Evolutionary conservation across 106 monocot genomes (phyloP).

Genomic region (Gastrodia elata): DNA sequence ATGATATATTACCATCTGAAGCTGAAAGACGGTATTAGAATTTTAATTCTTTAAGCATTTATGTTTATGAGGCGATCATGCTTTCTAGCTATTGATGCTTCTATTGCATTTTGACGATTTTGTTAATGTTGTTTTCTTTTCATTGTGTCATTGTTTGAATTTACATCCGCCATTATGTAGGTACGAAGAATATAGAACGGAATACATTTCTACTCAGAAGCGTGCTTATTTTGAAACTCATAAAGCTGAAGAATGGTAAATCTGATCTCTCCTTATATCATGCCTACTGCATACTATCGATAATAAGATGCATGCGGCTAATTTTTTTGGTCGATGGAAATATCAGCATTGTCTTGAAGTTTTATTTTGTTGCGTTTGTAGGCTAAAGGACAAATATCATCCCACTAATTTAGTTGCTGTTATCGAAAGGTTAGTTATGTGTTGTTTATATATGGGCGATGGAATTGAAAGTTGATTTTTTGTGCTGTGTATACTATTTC

Average conservation of each 20-base stretch:
- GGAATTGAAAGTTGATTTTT: not conserved
- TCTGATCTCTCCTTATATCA: not conserved
- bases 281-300: not conserved
- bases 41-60: not conserved
- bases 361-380: constrained; percentile 21
- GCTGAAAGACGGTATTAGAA: constrained; percentile 72
- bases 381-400: constrained; percentile 98
- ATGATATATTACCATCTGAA: constrained; percentile 93
- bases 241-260: constrained; percentile 95
- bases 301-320: not conserved
- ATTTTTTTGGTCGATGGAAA: not conserved
- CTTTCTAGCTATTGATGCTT: not conserved
- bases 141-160: not conserved
- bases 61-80: not conserved
- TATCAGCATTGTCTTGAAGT: not conserved
- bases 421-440: constrained; percentile 75
- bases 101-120: not conserved
- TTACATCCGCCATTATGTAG: constrained; percentile 18
- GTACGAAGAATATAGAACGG: constrained; percentile 87
- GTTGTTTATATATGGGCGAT: not conserved
- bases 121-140: constrained; percentile 1
- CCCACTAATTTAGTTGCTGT: constrained; percentile 87
- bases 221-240: constrained; percentile 89
- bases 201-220: constrained; percentile 96
- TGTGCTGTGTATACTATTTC: not conserved